These are phyloP conservation scores for Yarrowia sp. DNA, from an alignment of 805 yeast genomes.

Conservation along the genomic window DNA sequence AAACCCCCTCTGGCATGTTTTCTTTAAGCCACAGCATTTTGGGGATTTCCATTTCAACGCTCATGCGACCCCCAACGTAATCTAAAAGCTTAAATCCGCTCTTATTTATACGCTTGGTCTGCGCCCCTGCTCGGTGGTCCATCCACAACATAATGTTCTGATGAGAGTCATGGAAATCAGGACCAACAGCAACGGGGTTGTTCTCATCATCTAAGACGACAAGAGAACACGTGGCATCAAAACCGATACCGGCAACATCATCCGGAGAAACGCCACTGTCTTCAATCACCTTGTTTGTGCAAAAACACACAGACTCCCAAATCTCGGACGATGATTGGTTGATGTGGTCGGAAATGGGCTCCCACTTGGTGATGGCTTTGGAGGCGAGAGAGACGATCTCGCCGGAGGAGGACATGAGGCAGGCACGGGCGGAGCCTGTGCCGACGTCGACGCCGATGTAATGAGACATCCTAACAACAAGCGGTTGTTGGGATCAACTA, in stretches of 20 bases:
- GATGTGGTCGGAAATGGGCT: conserved; percentile 51
- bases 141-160: conserved; percentile 94
- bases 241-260: conserved; percentile 81
- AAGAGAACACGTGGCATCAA: conserved; percentile 95
- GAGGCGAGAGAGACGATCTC: conserved; percentile 71
- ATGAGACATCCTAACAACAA: conserved; percentile 35
- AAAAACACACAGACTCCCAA: conserved; percentile 79
- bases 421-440: conserved; percentile 97
- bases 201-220: conserved; percentile 74
- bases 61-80: conserved; percentile 96
- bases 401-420: conserved; percentile 80
- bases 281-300: conserved; percentile 70
- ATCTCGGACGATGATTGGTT: conserved; percentile 75
- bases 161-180: conserved; percentile 67
- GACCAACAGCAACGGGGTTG: conserved; percentile 84
- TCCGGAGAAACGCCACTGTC: conserved; percentile 71
- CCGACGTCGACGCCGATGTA: conserved; percentile 92
- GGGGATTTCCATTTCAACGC: conserved; percentile 97
- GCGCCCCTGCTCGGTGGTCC: conserved; percentile 92
- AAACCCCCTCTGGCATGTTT: conserved; percentile 61
- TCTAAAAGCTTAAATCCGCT: conserved; percentile 76
- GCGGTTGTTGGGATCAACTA: too few species aligned
- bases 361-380: conserved; percentile 65
- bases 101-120: conserved; percentile 76
- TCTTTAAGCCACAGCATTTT: conserved; percentile 95